These are phyloP conservation scores for Cryptosporidium tyzzeri DNA, from an alignment of 169 alveolate species.

Conservation along the genomic window DNA sequence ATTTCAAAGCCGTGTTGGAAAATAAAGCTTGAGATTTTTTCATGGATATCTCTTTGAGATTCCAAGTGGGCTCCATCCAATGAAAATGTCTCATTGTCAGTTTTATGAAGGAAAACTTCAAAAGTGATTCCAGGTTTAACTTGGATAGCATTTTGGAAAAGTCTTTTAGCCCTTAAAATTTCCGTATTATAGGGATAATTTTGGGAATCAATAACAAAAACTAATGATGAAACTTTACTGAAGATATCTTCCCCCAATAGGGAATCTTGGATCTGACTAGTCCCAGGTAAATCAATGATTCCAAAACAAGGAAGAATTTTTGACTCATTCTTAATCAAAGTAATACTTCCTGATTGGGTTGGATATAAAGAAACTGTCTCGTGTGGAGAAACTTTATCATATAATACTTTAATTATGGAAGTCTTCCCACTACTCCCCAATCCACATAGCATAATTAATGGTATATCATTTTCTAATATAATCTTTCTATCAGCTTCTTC, in stretches of 20 bases:
- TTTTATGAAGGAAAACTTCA: constrained; percentile 60
- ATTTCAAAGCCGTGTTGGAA: constrained; percentile 52
- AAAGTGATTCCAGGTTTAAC: constrained; percentile 6
- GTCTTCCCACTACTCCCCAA: constrained; percentile 81
- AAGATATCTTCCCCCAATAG: constrained; percentile 49
- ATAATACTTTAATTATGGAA: constrained; percentile 81
- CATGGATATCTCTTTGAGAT: constrained; percentile 61
- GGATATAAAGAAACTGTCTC: constrained; percentile 79
- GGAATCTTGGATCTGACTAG: constrained; percentile 69
- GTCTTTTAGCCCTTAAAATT: constrained; percentile 53
- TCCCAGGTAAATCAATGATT: constrained; percentile 78
- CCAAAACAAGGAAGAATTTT: constrained; percentile 76
- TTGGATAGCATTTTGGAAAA: constrained; percentile 42
- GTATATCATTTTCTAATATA: constrained; percentile 40
- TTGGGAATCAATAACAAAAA: constrained; percentile 87
- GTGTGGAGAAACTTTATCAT: constrained; percentile 81
- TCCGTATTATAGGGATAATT: constrained; percentile 82
- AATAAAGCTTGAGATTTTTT: constrained; percentile 53
- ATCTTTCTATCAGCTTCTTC: constrained; percentile 39
- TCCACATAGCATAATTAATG: constrained; percentile 78
- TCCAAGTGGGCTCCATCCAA: constrained; percentile 48
- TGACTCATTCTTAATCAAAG: constrained; percentile 61
- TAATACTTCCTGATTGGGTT: constrained; percentile 70
- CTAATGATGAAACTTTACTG: constrained; percentile 80
- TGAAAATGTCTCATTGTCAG: constrained; percentile 48